Evolutionary conservation across 495 filamentous ascomycete species (phyloP).

Genomic region (Tuber indicum): DNA sequence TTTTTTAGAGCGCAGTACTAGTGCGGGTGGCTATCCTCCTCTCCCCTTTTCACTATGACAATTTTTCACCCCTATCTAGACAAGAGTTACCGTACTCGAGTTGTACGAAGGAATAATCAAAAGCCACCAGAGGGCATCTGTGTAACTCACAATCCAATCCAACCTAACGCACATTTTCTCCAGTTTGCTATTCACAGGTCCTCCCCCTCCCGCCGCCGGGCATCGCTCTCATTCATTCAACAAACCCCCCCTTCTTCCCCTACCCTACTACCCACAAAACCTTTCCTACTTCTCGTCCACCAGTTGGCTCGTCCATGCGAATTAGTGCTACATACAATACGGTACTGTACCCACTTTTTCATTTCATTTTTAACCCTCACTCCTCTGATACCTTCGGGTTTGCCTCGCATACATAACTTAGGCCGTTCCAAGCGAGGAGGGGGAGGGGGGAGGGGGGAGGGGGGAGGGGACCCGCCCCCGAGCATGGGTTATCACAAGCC

Average conservation of each 20-base stretch:
- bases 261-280: background rate
- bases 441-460: background rate
- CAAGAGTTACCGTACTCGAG: background rate
- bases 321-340: background rate
- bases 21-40: background rate
- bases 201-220: background rate
- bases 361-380: background rate
- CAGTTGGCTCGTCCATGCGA: background rate
- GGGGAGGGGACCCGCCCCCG: conserved; percentile 13
- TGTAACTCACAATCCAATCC: background rate
- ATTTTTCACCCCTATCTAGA: background rate
- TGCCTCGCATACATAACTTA: conserved; percentile 5
- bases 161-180: background rate
- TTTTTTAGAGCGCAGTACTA: background rate
- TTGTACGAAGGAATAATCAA: background rate
- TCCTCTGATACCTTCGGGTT: background rate
- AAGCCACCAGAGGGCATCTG: background rate
- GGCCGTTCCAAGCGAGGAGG: conserved; percentile 34
- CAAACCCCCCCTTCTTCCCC: background rate
- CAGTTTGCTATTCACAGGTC: background rate
- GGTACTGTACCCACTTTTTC: background rate
- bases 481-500: conserved; percentile 27
- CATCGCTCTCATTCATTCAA: background rate
- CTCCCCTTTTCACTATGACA: background rate
- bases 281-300: background rate